Evolutionary conservation across 768 basidiomycete genomes (phyloP).

Genomic region (Xanthoconium stramineum): DNA sequence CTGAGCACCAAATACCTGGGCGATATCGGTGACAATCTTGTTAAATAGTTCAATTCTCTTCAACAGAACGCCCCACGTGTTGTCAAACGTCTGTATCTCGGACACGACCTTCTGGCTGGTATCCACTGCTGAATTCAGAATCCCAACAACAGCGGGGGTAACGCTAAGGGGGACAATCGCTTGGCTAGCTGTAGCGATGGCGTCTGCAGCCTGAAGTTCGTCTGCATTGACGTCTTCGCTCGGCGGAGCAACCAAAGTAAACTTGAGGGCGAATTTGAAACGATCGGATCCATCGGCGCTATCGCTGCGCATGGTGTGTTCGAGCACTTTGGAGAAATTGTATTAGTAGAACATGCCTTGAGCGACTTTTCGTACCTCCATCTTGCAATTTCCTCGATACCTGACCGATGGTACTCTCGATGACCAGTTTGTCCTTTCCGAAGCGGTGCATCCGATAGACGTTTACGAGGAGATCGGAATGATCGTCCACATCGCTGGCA

Average conservation of each 20-base stretch:
- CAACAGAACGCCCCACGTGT: not conserved
- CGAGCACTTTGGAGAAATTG: no score
- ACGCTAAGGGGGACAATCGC: not conserved
- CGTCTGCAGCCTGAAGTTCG: not conserved
- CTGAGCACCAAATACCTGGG: not conserved
- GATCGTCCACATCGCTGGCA: no score
- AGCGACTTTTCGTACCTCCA: no score
- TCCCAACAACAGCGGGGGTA: not conserved
- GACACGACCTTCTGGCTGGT: not conserved
- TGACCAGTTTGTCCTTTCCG: not conserved
- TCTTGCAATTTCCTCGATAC: not conserved
- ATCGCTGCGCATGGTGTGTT: no score
- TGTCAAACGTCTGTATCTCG: not conserved
- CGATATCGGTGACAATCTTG: no score
- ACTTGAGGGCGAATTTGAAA: not conserved
- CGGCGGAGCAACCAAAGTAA: not conserved
- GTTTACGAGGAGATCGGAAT: not conserved
- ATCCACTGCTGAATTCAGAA: not conserved
- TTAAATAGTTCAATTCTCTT: not conserved
- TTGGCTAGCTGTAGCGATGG: not conserved
- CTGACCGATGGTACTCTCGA: not conserved
- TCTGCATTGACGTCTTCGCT: not conserved
- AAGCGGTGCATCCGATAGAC: no score
- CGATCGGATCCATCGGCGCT: not conserved
- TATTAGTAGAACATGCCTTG: no score